Evolutionary conservation across 306 rosid genomes (phyloP), one percentile per base, ranked within the genome.

Genomic region (Castanospermum australe): DNA sequence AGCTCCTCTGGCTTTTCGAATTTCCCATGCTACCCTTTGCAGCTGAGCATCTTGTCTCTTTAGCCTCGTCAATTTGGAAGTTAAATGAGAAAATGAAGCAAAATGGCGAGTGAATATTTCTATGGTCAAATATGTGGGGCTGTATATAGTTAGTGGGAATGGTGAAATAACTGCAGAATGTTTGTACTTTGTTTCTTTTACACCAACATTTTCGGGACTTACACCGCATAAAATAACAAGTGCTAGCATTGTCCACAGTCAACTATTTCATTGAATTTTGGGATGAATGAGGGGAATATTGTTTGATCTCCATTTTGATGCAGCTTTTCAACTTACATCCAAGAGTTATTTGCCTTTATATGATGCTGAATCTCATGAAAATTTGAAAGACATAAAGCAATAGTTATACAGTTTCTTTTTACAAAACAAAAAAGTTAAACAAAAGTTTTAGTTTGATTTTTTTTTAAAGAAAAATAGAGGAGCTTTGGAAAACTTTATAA

Each of bases 151-250:
- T 68, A 51, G 56, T 66, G 81, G 76, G 72, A 80, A 55, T 71
- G 84, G 81, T 48, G 76, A 71, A 77, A 80, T 50, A 66, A 24
- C 44, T 57, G 67, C 67, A 76, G 86, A 80, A 85, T 87, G 90
- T 87, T 45, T 81, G 73, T 65, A 61, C 75, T 81, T 24, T 68
- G 81, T 81, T 79, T 25, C 44, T 86, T 42, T 6, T 10, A 54
- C 77, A 76, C 86, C 81, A 65, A 79, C 83, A 81, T 9, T 69
- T 44, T 35, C 9, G 79, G 50, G 47, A 59, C 77, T 85, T 22
- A n/a, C 65, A 71, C 77, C 52, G 5, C 7, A 62, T 75, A 25
- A 18, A 10, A 35, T 45, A 38, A 5, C 38, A 45, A 21, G 18
- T 68, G 52, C 25, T 7, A 32, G 4, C 63, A 20, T 67, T 70